A percentile compares a stretch with the other conserved stretches of the same genome.
phyloP scores from a whole-genome alignment of 2,329 filamentous ascomycete species.

The Pseudogymnoascus sp. region DNA sequence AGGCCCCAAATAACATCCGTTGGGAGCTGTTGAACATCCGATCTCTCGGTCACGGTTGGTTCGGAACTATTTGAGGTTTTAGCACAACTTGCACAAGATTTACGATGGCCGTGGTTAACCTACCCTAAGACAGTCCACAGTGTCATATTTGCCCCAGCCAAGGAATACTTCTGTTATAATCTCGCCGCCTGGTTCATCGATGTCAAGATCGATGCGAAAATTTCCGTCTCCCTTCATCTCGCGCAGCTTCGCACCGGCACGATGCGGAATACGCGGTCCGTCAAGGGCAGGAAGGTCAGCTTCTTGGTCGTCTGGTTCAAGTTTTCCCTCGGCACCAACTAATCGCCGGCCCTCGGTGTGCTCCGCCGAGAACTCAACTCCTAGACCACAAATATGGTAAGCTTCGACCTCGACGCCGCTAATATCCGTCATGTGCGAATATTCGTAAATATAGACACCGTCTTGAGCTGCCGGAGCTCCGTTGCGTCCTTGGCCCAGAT shows the following conservation, averaged over 20 bases:
- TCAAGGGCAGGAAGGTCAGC: not conserved
- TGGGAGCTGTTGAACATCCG: not conserved
- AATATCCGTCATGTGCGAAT: not conserved
- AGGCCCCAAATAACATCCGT: not conserved
- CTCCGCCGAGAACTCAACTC: not conserved
- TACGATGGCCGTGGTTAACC: not conserved
- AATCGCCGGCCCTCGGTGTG: not conserved
- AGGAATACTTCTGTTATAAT: slow-evolving; percentile 5
- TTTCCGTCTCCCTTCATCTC: not conserved
- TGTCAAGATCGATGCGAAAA: slow-evolving; percentile 10
- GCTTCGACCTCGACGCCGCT: not conserved
- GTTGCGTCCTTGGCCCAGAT: slow-evolving; percentile 10
- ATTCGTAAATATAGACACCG: slow-evolving; percentile 5
- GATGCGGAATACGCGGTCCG: not conserved
- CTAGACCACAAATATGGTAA: slow-evolving; percentile 9
- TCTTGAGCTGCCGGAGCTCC: slow-evolving; percentile 9
- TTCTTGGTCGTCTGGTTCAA: not conserved
- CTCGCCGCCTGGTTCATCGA: slow-evolving; percentile 10
- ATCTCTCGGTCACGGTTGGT: slow-evolving; percentile 10
- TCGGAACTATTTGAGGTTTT: not conserved
- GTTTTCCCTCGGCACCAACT: slow-evolving; percentile 5
- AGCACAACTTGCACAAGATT: not conserved
- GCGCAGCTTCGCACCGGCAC: not conserved
- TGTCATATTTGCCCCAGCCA: not conserved
- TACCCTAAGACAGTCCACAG: not conserved